Base-by-base conservation (phyloP, 495 filamentous ascomycete genomes). In the Penicillium turbatum region DNA sequence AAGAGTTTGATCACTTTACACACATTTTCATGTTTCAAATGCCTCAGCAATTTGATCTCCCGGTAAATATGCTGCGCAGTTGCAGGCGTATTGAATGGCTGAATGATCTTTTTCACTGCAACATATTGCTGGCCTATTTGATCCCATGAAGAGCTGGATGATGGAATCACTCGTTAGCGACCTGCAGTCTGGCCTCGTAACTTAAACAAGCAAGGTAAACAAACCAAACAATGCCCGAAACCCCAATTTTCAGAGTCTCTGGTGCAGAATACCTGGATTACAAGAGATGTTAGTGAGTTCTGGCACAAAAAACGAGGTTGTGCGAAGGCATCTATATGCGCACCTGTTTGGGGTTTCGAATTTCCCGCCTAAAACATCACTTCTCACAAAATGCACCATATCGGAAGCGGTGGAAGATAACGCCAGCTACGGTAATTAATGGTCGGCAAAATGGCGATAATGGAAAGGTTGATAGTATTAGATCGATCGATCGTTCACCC, bases 31-130 rank as follows among this genome's bases (percentile, higher is more conserved):
- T 96, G 91, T 61, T 80, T 83, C 48, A 96, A 71, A 64, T 95
- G 90, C 76, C 95, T 92, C 54, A 95, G 71, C 45, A 95, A 77
- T 76, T 95, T 95, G 65, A 96, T 75, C 64, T 96, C 91, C 48
- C 91, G 82, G 64, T 95, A 93, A 13, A 91, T 95, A 57, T 88
- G 75, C 77, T 95, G 95, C 7, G 91, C 88, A 34, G 95, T 73
- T 30, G 92, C 88, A 3, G 91, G 87, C 9, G 90, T 93, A 74
- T 87, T 90, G 73, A 96, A 95, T 6, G 91, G 91, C 77, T 93
- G 93, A 85, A 93, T 92, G 61, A 96, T 95, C 79, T 95, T 96
- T 81, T 95, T 95, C 59, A 96, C 86, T 30, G 91, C 91, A 39
- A 96, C 91, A 70, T 86, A 84, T 64, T 90, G 86, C 58, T 79